A percentile compares a stretch with the other conserved stretches of the same genome.
Evolutionary conservation across 2,329 filamentous ascomycete species (phyloP).

Genomic region (Xylariaceae sp.): DNA sequence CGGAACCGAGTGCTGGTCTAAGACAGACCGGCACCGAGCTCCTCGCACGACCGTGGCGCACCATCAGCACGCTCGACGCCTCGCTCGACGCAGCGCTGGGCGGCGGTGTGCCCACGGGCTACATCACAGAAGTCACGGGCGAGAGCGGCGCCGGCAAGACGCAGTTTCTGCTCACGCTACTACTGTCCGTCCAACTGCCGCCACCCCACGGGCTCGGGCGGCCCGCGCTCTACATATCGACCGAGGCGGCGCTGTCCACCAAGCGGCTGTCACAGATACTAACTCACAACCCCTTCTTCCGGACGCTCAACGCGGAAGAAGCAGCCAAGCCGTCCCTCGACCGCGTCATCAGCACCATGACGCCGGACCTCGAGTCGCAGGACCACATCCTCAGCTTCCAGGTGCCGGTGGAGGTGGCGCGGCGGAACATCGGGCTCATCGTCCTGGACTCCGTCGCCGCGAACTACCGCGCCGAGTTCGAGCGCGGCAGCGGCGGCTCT

Average conservation of each 20-base stretch:
- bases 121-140: constrained; percentile 87
- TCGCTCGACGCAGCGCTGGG: constrained; percentile 71
- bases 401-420: constrained; percentile 80
- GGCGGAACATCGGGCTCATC: constrained; percentile 79
- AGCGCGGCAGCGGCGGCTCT: constrained; percentile 57
- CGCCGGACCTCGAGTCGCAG: constrained; percentile 90
- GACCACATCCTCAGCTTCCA: constrained; percentile 95
- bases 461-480: constrained; percentile 93
- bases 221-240: constrained; percentile 90
- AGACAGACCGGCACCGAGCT: constrained; percentile 47
- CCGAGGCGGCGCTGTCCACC: constrained; percentile 85
- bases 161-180: constrained; percentile 84
- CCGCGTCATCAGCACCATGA: constrained; percentile 78
- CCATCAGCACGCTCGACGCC: constrained; percentile 82
- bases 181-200: constrained; percentile 83
- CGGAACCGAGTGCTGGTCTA: constrained; percentile 24
- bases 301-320: constrained; percentile 31
- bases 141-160: constrained; percentile 97
- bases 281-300: constrained; percentile 65
- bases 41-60: constrained; percentile 50
- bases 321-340: constrained; percentile 66
- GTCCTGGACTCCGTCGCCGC: constrained; percentile 92
- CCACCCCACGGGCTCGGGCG: constrained; percentile 72
- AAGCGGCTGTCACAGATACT: constrained; percentile 82
- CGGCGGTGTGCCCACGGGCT: constrained; percentile 81